phyloP scores from a whole-genome alignment of 73 alveolate genomes.

The Tetrahymena thermophila region DNA sequence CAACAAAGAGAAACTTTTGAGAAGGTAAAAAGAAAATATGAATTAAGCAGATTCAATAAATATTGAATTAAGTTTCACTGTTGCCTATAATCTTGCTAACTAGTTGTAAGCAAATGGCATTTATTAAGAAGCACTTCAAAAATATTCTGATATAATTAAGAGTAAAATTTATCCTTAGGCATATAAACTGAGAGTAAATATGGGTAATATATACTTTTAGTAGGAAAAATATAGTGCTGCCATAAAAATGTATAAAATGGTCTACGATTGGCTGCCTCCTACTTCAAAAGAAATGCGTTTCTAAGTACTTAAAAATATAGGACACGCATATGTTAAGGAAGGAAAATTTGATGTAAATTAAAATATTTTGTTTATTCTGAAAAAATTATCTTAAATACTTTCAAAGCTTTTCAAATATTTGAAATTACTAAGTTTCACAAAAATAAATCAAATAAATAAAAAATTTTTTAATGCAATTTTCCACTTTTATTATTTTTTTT shows the following conservation, averaged over 20 bases:
- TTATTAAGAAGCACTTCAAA: slow-evolving; percentile 26
- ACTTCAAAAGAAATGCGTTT: slow-evolving; percentile 94
- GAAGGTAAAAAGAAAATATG: slow-evolving; percentile 59
- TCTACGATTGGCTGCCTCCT: slow-evolving; percentile 94
- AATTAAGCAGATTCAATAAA: slow-evolving; percentile 63
- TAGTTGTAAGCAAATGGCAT: slow-evolving; percentile 58
- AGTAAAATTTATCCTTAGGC: slow-evolving; percentile 28
- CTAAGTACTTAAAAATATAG: slow-evolving; percentile 95
- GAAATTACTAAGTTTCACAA: slow-evolving; percentile 52
- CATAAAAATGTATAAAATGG: slow-evolving; percentile 97
- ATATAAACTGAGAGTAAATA: slow-evolving; percentile 24
- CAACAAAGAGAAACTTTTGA: slow-evolving; percentile 65
- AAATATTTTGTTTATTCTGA: slow-evolving; percentile 14
- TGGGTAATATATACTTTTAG: slow-evolving; percentile 41
- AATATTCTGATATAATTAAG: slow-evolving; percentile 25
- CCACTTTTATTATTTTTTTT: slow-evolving; percentile 39
- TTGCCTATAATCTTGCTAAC: slow-evolving; percentile 60
- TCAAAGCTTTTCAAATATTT: slow-evolving; percentile 46
- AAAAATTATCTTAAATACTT: slow-evolving; percentile 26
- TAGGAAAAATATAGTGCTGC: slow-evolving; percentile 96
- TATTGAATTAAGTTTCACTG: slow-evolving; percentile 69
- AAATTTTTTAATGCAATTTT: neutral
- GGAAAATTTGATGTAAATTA: slow-evolving; percentile 60
- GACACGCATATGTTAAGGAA: slow-evolving; percentile 90
- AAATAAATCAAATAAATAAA: slow-evolving; percentile 2